Evolutionary conservation across 257 asterid species (phyloP), one percentile per base, ranked within the genome.

Genomic region (Nicotiana undulata): DNA sequence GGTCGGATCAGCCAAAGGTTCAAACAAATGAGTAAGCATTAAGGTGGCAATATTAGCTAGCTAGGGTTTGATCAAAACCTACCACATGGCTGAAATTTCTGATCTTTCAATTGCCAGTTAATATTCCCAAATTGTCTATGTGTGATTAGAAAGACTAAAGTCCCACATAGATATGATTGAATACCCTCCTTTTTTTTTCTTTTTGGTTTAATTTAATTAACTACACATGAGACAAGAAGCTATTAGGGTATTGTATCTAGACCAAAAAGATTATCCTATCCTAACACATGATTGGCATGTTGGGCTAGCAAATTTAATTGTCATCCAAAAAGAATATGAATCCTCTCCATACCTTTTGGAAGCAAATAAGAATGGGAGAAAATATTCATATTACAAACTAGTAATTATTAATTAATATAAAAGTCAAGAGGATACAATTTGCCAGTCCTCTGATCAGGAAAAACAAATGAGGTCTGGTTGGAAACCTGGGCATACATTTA

Each of bases 281-380:
- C 56, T 11, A 72, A 24, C 24, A 72, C 40, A 74, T 74, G 78
- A 74, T 74, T 24, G 61, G 4, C 60, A 24, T 13, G 78, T 74
- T 24, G 78, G 61, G 61, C 16, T 49, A 8, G 61, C 4, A 7
- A 72, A 13, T 46, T 74, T 74, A 22, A n/a, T n/a, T n/a, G n/a
- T 15, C 51, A 49, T 24, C 78, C 16, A 72, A 7, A 24, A 24
- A 46, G 40, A 26, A 26, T 72, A 72, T 72, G 40, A 3, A 72
- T 72, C 31, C 24, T 46, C 40, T 72, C 60, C 78, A 24, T 72
- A 24, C 16, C n/a, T 72, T 72, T 46, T 74, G 78, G 78, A 74
- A 74, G 24, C 78, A 74, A 59, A 74, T n/a, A 74, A 24, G 61
- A 74, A 74, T 24, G 78, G 78, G 40, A 49, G 9, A 49, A 72